Evolutionary conservation across 768 basidiomycete species (phyloP).

Genomic region (Mycena filopes): DNA sequence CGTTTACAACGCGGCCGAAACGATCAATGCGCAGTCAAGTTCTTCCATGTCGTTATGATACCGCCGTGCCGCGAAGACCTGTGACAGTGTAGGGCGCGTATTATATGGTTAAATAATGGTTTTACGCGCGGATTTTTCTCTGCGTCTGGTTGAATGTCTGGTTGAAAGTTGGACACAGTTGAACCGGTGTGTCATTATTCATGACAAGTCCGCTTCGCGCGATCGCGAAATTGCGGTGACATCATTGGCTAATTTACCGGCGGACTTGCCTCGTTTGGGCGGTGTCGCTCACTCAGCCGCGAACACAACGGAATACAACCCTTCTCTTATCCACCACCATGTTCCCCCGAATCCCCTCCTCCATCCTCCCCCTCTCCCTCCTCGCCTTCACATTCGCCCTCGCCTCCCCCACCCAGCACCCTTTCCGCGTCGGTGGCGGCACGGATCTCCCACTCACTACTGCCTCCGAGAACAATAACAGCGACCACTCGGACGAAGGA

Average conservation of each 20-base stretch:
- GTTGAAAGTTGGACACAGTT: too few species aligned
- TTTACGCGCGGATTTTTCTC: too few species aligned
- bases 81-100: too few species aligned
- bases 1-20: too few species aligned
- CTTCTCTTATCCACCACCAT: constrained; percentile 4
- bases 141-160: too few species aligned
- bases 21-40: too few species aligned
- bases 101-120: too few species aligned
- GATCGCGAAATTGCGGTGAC: neutral
- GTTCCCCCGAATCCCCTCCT: neutral
- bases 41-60: too few species aligned
- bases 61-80: too few species aligned
- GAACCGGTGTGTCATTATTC: too few species aligned
- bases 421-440: neutral
- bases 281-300: neutral
- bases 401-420: constrained; percentile 30
- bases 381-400: constrained; percentile 9
- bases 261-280: neutral
- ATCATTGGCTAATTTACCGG: neutral
- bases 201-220: neutral
- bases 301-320: neutral
- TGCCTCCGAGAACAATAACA: neutral
- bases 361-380: constrained; percentile 20
- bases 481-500: too few species aligned
- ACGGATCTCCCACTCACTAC: too few species aligned